Conservation (phyloP, 2,329 filamentous ascomycete species). For the Ophiostoma sp. region DNA sequence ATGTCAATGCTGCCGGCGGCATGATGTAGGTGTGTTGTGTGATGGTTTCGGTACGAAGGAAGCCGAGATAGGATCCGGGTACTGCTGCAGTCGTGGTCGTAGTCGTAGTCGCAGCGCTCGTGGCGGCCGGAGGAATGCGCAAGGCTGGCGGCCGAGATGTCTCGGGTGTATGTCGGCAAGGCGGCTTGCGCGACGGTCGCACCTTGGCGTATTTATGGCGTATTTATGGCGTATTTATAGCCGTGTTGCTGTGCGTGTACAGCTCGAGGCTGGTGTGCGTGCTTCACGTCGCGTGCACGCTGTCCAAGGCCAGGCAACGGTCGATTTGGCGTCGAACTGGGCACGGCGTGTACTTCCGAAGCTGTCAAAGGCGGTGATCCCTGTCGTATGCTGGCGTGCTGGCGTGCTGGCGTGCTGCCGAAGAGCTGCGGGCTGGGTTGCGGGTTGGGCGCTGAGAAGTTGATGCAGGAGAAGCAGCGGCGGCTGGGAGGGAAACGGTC, state of each 20-base stretch:
- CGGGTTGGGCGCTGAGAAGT: too few species aligned
- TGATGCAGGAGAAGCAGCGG: too few species aligned
- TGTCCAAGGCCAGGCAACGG: too few species aligned
- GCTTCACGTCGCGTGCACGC: too few species aligned
- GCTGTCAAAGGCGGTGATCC: too few species aligned
- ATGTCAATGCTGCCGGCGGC: conserved; percentile 27
- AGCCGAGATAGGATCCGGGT: neutral
- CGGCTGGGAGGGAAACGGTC: too few species aligned
- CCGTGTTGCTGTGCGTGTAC: neutral
- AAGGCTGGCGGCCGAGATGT: conserved; percentile 6
- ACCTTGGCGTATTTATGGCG: neutral
- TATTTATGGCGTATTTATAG: neutral
- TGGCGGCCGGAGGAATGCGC: neutral
- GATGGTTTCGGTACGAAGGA: neutral
- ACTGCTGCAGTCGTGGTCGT: neutral
- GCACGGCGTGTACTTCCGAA: too few species aligned
- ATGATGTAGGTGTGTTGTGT: conserved; percentile 20
- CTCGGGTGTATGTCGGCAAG: conserved; percentile 12
- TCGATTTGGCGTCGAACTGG: too few species aligned
- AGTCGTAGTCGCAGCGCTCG: too few species aligned
- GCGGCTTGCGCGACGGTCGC: neutral
- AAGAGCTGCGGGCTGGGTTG: too few species aligned
- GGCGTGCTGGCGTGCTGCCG: too few species aligned
- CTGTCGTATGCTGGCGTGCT: too few species aligned
- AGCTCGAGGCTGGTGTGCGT: neutral